These are phyloP conservation scores for Leishmania mexicana DNA, from an alignment of 208 protist genomes.

Conservation along the genomic window DNA sequence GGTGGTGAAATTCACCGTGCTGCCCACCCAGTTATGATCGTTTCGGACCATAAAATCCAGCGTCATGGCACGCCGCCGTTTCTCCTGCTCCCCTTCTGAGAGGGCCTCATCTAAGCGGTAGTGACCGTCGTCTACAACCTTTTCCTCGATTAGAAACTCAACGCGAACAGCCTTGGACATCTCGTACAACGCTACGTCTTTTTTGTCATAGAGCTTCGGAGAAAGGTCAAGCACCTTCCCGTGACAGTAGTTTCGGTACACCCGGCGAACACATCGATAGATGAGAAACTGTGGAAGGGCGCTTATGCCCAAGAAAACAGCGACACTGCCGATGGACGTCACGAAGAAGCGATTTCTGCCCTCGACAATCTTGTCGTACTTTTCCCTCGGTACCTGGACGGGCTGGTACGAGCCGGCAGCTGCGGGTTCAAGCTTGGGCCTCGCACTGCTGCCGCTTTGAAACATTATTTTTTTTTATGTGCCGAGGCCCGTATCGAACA, in stretches of 20 bases:
- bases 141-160: constrained; percentile 75
- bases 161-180: constrained; percentile 73
- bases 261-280: constrained; percentile 45
- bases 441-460: constrained; percentile 5
- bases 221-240: constrained; percentile 81
- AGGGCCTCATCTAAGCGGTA: constrained; percentile 64
- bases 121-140: constrained; percentile 67
- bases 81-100: constrained; percentile 49
- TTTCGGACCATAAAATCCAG: constrained; percentile 84
- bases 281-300: constrained; percentile 63
- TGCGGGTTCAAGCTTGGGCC: constrained; percentile 26
- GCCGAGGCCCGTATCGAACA: not conserved
- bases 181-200: constrained; percentile 75
- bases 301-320: constrained; percentile 45
- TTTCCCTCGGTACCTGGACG: constrained; percentile 63
- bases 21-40: constrained; percentile 86
- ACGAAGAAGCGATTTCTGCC: constrained; percentile 74
- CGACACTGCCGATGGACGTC: constrained; percentile 41
- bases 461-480: constrained; percentile 7
- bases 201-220: constrained; percentile 77
- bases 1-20: constrained; percentile 71
- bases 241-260: constrained; percentile 53
- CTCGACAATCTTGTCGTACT: constrained; percentile 76
- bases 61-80: constrained; percentile 77
- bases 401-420: constrained; percentile 37